These are phyloP conservation scores for Cicer bijugum DNA, from an alignment of 306 rosid species.

Conservation along the genomic window DNA sequence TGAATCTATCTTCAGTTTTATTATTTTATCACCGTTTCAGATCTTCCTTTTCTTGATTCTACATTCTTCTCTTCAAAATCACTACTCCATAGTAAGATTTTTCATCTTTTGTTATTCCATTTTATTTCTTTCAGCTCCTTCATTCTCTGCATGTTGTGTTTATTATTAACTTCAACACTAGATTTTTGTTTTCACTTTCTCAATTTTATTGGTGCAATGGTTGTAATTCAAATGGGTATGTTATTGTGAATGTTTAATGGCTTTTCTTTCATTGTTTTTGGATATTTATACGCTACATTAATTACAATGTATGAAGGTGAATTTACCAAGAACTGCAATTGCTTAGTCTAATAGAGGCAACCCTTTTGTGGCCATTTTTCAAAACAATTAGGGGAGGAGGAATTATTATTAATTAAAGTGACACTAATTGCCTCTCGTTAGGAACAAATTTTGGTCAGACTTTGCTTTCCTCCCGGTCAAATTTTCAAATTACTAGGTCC, in stretches of 20 bases:
- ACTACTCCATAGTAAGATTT: background rate
- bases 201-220: background rate
- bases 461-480: no score
- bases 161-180: conserved; percentile 1
- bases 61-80: background rate
- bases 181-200: background rate
- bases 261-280: background rate
- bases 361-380: background rate
- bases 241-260: background rate
- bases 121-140: background rate
- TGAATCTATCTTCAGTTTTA: background rate
- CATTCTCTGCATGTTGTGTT: background rate
- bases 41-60: background rate
- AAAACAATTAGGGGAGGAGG: no score
- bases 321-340: background rate
- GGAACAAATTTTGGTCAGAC: no score
- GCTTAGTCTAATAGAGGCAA: background rate
- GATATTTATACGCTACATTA: background rate
- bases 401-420: no score
- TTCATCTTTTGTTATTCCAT: background rate
- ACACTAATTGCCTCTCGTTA: no score
- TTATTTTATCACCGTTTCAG: background rate
- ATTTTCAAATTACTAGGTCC: no score
- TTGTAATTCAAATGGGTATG: background rate
- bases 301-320: no score